Percentiles rank a stretch among this genome's conserved stretches.
Evolutionary conservation across 2,329 filamentous ascomycete species (phyloP).

Genomic region (Sporothrix variecibatus): DNA sequence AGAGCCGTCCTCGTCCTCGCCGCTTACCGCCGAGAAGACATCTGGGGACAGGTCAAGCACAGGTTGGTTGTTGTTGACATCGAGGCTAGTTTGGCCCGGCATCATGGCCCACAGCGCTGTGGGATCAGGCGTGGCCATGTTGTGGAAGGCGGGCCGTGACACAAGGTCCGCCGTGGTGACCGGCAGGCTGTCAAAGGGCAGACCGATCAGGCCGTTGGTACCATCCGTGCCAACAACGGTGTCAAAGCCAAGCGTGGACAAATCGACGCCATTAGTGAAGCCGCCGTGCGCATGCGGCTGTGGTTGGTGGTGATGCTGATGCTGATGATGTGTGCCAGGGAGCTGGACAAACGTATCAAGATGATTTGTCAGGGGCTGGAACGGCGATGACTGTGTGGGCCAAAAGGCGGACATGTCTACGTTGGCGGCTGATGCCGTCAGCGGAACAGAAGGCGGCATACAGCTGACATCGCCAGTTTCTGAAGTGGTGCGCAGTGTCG

Average conservation of each 20-base stretch:
- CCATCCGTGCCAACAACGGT: neutral
- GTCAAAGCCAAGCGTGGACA: conserved; percentile 10
- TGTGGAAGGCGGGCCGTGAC: conserved; percentile 25
- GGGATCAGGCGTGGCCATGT: conserved; percentile 19
- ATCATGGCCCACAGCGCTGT: conserved; percentile 21
- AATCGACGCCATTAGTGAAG: neutral
- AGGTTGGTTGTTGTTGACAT: conserved; percentile 6
- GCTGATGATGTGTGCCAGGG: neutral
- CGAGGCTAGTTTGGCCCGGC: conserved; percentile 7
- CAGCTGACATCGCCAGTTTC: conserved; percentile 7
- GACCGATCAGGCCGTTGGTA: conserved; percentile 1
- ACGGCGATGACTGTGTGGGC: neutral
- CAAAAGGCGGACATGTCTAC: conserved; percentile 23
- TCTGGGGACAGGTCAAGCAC: conserved; percentile 19
- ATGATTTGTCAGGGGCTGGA: conserved; percentile 13
- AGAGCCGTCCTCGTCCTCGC: conserved; percentile 16
- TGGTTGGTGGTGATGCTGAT: neutral
- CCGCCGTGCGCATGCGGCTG: neutral
- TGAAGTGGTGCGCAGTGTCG: conserved; percentile 21
- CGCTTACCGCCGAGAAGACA: conserved; percentile 4
- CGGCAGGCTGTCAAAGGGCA: conserved; percentile 19
- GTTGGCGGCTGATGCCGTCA: neutral
- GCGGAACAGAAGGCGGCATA: neutral
- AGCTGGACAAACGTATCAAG: conserved; percentile 15
- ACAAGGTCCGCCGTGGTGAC: conserved; percentile 16